phyloP scores from a whole-genome alignment of 306 rosid species.

The Pueraria montana region DNA sequence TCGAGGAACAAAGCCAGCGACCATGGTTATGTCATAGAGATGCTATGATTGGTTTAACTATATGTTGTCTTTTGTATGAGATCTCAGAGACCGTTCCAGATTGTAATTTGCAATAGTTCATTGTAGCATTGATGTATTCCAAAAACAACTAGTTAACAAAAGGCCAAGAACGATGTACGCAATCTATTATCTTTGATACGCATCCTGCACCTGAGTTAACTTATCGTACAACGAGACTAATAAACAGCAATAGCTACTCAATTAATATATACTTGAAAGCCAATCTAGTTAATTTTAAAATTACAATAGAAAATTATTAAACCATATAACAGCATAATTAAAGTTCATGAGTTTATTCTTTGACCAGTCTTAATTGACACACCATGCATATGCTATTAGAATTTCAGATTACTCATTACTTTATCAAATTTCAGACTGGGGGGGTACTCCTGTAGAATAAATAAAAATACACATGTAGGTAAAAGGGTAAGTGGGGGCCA shows the following conservation, averaged over 20 bases:
- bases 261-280: conserved; percentile 28
- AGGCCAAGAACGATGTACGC: conserved; percentile 66
- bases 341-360: background rate
- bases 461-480: background rate
- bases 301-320: conserved; percentile 1
- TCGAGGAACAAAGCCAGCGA: conserved; percentile 42
- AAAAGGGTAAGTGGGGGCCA: conserved; percentile 43
- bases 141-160: conserved; percentile 48
- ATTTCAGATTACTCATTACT: conserved; percentile 21
- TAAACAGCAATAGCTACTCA: conserved; percentile 26
- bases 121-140: conserved; percentile 49
- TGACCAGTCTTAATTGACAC: conserved; percentile 28
- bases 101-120: conserved; percentile 48
- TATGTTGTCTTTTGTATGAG: conserved; percentile 42
- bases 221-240: conserved; percentile 36
- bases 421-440: conserved; percentile 6
- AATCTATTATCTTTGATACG: conserved; percentile 64
- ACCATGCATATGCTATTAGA: conserved; percentile 25
- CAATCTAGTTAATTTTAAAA: conserved; percentile 5
- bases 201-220: conserved; percentile 53
- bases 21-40: conserved; percentile 45
- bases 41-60: conserved; percentile 49
- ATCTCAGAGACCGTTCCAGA: conserved; percentile 28
- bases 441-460: too few species aligned
- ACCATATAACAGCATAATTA: conserved; percentile 6